Base-by-base conservation (phyloP, 352 stramenopile species). In the Phytophthora colocasiae region DNA sequence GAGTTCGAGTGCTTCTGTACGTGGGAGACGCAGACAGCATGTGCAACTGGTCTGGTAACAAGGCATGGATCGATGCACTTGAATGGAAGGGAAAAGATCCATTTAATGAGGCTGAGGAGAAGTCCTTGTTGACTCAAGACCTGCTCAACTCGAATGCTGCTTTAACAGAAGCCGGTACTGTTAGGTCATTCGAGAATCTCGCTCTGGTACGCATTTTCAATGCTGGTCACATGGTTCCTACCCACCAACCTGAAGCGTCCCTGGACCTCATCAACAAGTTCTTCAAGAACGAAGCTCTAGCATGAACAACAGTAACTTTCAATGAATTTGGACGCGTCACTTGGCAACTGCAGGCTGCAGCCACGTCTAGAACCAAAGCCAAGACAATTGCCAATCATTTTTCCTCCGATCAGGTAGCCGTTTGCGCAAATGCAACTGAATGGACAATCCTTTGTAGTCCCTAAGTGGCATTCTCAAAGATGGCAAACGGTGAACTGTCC, bases 41-140 rank as follows among this genome's bases (percentile, higher is more conserved):
- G 67, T 98, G 93, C 81, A 99, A 99, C 67, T 98, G 96, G 78
- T 62, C 97, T 27, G 97, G 96, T 32, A 98, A 98, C 68, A 70
- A 97, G 49, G 95, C 94, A 6, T 99, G 95, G 96, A 98, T 93
- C 8, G 69, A 90, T 3, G 84, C 74, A 19, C 81, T 99, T 29
- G 78, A 98, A 17, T 99, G 96, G 96, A 75, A 71, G 27, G 90
- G 94, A 54, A 80, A 91, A 57, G 62, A 78, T 2, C 85, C 69
- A 3, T 99, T 98, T 77, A 87, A 94, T 44, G 48, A 39, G 6
- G 83, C 74, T 6, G 43, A 64, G 12, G 66, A 78, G 50, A 66
- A 65, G 15, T n/a, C 68, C 2, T 73, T 84, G 19, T 22, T 75
- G 29, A 53, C 63, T 41, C 44, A 39, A 58, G 66, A 76, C 44